Evolutionary conservation across 805 yeast genomes (phyloP).

Genomic region (Wickerhamiella australiensis): DNA sequence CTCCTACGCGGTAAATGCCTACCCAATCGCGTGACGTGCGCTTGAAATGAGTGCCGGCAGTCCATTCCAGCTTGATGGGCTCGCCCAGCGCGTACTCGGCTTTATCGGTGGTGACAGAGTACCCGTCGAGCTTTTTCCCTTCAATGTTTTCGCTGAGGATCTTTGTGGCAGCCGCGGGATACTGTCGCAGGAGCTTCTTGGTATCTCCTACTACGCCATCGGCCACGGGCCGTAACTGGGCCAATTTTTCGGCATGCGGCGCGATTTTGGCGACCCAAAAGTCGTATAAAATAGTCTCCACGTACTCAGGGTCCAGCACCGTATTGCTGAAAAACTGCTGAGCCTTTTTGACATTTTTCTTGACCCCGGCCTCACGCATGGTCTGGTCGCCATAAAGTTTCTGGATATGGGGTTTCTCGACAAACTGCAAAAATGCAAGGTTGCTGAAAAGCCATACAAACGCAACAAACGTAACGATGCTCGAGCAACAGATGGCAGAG

Average conservation of each 20-base stretch:
- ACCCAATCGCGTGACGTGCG: slow-evolving; percentile 57
- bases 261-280: slow-evolving; percentile 24
- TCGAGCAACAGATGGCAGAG: slow-evolving; percentile 43
- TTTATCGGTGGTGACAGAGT: slow-evolving; percentile 20
- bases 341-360: slow-evolving; percentile 27
- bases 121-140: slow-evolving; percentile 5
- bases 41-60: slow-evolving; percentile 33
- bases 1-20: slow-evolving; percentile 55
- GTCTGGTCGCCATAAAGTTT: slow-evolving; percentile 56
- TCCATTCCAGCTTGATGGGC: slow-evolving; percentile 45
- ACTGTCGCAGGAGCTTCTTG: slow-evolving; percentile 29
- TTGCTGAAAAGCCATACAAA: slow-evolving; percentile 56
- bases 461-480: slow-evolving; percentile 39
- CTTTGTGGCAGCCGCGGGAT: slow-evolving; percentile 28
- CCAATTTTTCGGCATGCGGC: slow-evolving; percentile 12
- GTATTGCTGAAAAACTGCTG: slow-evolving; percentile 18
- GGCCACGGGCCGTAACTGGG: slow-evolving; percentile 21
- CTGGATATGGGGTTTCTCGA: slow-evolving; percentile 68
- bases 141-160: slow-evolving; percentile 24
- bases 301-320: slow-evolving; percentile 32
- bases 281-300: slow-evolving; percentile 33
- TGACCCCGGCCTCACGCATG: slow-evolving; percentile 36
- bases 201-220: slow-evolving; percentile 25
- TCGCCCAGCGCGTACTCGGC: slow-evolving; percentile 33
- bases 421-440: slow-evolving; percentile 54